Evolutionary conservation across 202 grass and related monocot genomes (phyloP), one percentile per base, ranked within the genome.

Genomic region (Brachypodium distachyon): DNA sequence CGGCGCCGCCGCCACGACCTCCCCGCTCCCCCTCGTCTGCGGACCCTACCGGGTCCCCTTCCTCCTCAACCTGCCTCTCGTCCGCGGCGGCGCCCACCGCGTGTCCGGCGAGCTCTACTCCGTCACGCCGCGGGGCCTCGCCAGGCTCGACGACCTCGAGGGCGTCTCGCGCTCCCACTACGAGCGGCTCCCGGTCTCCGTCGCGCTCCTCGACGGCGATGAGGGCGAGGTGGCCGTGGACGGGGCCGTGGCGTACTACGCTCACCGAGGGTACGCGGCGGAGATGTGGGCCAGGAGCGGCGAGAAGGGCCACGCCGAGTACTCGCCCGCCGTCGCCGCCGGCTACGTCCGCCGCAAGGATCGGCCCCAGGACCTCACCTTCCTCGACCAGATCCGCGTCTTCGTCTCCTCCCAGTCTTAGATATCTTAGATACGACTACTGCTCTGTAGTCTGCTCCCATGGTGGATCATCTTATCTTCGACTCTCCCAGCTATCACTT

Each of bases 21-120:
- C 34, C 11, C 39, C 40, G 6, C 76, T 97, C 9, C 86, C 94
- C 32, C 86, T 97, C 47, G 94, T 97, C 18, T 97, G 94, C 79
- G 89, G 91, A 4, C 94, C 91, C 5, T 97, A 94, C 91, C 91
- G 89, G 81, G 94, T 97, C 44, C 94, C 91, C 2, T 97, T 97
- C 86, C 91, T 97, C 28, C 89, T 97, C 68, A 84, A 97, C 84
- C 82, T 97, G 4, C 80, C 85, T 0, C 79, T 80, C 0, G 68
- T 63, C 6, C 21, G 32, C 12, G 86, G 77, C 39, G 77, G 77
- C n/a, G n/a, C n/a, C 6, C 70, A 92, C 36, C 86, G 83, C 36
- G 91, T 97, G 17, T 18, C 51, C 0, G 91, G 94, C 3, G 94
- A 97, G 86, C 79, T 90, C 37, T 97, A 94, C 84, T 71, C 84